Evolutionary conservation across 2,329 filamentous ascomycete genomes (phyloP).

Genomic region (Penicillium paneum): DNA sequence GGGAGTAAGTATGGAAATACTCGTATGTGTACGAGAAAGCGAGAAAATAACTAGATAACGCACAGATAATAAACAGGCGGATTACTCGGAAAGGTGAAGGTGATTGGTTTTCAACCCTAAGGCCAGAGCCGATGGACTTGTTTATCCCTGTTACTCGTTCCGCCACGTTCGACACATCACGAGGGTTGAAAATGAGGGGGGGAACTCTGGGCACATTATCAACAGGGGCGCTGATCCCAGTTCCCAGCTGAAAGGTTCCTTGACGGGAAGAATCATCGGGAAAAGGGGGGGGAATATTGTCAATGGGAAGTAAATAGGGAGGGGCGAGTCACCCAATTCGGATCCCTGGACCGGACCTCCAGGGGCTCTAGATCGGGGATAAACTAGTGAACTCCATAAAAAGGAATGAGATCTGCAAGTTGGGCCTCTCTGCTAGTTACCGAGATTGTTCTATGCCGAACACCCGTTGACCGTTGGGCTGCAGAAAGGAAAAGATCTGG

Average conservation of each 20-base stretch:
- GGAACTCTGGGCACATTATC: conserved; percentile 13
- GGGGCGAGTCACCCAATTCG: neutral
- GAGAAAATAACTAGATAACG: conserved; percentile 1
- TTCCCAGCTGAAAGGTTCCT: conserved; percentile 15
- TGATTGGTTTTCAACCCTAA: conserved; percentile 15
- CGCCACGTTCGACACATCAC: conserved; percentile 34
- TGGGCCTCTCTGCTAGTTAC: conserved; percentile 5
- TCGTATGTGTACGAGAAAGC: neutral
- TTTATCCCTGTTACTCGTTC: conserved; percentile 21
- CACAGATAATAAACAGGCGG: conserved; percentile 3
- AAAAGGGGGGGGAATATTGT: conserved; percentile 19
- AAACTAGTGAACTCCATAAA: conserved; percentile 16
- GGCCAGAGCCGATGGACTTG: neutral
- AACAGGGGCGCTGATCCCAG: conserved; percentile 14
- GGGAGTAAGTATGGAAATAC: neutral
- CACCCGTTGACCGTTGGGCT: conserved; percentile 17
- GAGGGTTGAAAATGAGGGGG: conserved; percentile 15
- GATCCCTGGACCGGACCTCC: neutral
- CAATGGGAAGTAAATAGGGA: conserved; percentile 7
- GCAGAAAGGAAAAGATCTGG: conserved; percentile 4
- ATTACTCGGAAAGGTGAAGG: conserved; percentile 8
- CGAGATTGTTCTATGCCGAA: conserved; percentile 15
- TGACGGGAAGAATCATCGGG: conserved; percentile 12
- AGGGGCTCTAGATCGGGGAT: conserved; percentile 13
- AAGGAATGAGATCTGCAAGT: conserved; percentile 14